Evolutionary conservation across 2,329 filamentous ascomycete genomes (phyloP).

Genomic region (Arthrobotrys sphaeroides): DNA sequence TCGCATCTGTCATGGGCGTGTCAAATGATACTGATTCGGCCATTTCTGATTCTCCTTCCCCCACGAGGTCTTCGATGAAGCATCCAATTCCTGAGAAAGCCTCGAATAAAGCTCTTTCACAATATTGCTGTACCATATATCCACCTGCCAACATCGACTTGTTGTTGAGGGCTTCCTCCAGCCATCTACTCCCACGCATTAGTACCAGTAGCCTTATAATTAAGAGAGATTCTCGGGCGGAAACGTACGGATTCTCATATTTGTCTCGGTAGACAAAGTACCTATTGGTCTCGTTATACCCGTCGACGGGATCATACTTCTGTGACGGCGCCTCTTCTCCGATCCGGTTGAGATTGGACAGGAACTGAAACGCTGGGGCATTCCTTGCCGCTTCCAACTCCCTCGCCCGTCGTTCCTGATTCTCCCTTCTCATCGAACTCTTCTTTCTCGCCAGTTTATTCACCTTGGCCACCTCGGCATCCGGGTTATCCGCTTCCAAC

Average conservation of each 20-base stretch:
- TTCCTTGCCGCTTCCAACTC: conserved; percentile 54
- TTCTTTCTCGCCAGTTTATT: conserved; percentile 56
- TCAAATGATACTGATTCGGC: conserved; percentile 14
- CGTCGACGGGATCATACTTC: conserved; percentile 89
- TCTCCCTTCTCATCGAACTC: conserved; percentile 55
- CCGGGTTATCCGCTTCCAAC: conserved; percentile 72
- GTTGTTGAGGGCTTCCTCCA: conserved; percentile 74
- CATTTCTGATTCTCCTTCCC: not conserved
- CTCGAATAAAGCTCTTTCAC: conserved; percentile 81
- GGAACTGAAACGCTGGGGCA: conserved; percentile 60
- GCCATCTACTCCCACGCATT: conserved; percentile 63
- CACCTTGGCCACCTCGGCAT: conserved; percentile 62
- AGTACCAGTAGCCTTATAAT: not conserved
- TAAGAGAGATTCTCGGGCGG: not conserved
- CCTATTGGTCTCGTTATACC: conserved; percentile 72
- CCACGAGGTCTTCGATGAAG: conserved; percentile 78
- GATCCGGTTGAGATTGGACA: conserved; percentile 68
- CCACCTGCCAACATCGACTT: conserved; percentile 77
- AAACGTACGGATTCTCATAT: conserved; percentile 71
- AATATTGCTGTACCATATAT: conserved; percentile 84
- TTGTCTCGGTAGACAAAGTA: conserved; percentile 75
- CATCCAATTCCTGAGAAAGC: conserved; percentile 89
- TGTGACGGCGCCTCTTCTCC: conserved; percentile 74
- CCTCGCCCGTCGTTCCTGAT: conserved; percentile 53
- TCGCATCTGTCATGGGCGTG: conserved; percentile 36